A percentile compares a stretch with the other conserved stretches of the same genome.
These are phyloP conservation scores for Leucosporidium scottii DNA, from an alignment of 768 basidiomycete species.

Conservation along the genomic window DNA sequence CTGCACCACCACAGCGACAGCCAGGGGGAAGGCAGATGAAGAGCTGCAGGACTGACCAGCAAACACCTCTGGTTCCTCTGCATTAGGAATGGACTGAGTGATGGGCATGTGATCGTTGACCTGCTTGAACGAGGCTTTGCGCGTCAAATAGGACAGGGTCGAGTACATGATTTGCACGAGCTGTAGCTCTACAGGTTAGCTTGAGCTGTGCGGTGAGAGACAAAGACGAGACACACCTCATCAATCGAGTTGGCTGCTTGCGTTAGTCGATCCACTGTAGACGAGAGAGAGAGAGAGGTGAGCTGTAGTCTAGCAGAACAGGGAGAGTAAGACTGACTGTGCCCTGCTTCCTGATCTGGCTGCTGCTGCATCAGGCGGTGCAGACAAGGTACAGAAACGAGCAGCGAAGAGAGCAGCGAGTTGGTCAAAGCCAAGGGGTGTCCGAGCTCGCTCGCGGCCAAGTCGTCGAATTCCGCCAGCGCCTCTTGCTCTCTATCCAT, in stretches of 20 bases:
- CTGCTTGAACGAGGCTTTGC: slow-evolving; percentile 67
- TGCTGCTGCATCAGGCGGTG: slow-evolving; percentile 4
- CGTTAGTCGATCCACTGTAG: slow-evolving; percentile 85
- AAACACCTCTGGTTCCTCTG: slow-evolving; percentile 5
- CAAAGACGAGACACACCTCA: slow-evolving; percentile 49
- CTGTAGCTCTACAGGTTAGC: slow-evolving; percentile 43
- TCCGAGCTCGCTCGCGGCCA: too few species aligned
- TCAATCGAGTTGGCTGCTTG: slow-evolving; percentile 93
- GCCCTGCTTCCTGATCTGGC: slow-evolving; percentile 5
- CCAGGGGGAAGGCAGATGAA: too few species aligned
- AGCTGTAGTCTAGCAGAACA: background rate
- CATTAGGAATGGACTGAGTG: slow-evolving; percentile 68
- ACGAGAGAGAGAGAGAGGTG: background rate
- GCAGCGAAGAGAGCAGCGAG: too few species aligned
- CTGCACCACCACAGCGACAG: too few species aligned
- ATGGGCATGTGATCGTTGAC: slow-evolving; percentile 73
- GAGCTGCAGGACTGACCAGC: slow-evolving; percentile 5
- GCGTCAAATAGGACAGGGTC: slow-evolving; percentile 69
- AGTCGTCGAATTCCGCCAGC: background rate
- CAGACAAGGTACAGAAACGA: background rate
- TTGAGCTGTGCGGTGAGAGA: background rate
- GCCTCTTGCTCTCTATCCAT: background rate
- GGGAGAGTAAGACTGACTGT: slow-evolving; percentile 14
- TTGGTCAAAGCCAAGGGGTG: too few species aligned
- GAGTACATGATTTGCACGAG: slow-evolving; percentile 83